Evolutionary conservation across 345 rosid genomes (phyloP).

Genomic region (Eucalyptus polyanthemos): DNA sequence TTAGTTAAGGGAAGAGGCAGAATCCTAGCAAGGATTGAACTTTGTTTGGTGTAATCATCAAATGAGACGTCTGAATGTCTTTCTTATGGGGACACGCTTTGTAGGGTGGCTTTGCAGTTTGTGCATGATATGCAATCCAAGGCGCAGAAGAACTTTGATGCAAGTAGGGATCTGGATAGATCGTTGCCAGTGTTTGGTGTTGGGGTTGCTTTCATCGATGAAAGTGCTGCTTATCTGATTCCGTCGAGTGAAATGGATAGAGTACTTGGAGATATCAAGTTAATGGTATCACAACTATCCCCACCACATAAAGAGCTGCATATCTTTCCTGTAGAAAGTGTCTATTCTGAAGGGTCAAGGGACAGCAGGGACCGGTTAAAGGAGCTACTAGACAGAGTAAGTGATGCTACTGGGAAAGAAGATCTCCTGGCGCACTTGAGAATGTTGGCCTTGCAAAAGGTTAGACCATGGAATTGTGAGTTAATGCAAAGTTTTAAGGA

Average conservation of each 20-base stretch:
- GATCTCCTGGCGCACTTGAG: constrained; percentile 61
- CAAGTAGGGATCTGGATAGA: constrained; percentile 45
- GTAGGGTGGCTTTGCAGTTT: constrained; percentile 77
- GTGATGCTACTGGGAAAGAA: constrained; percentile 72
- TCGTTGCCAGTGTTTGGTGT: constrained; percentile 81
- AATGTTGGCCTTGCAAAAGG: constrained; percentile 78
- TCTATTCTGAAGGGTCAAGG: constrained; percentile 26
- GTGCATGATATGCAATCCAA: constrained; percentile 74
- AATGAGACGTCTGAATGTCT: neutral
- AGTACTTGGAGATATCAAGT: constrained; percentile 33
- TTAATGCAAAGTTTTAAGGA: neutral
- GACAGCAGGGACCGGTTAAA: constrained; percentile 38
- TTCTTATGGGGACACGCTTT: neutral
- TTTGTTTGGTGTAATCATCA: neutral
- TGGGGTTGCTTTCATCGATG: constrained; percentile 80
- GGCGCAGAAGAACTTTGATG: constrained; percentile 78
- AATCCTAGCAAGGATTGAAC: neutral
- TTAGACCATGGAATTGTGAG: neutral
- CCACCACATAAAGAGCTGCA: constrained; percentile 61
- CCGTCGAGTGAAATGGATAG: constrained; percentile 6
- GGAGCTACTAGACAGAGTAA: constrained; percentile 35
- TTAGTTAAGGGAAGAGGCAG: neutral
- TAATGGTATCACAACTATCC: constrained; percentile 25
- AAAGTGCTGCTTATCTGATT: constrained; percentile 24
- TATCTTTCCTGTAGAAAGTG: constrained; percentile 43